These are phyloP conservation scores for Solanum virginianum DNA, from an alignment of 257 asterid species.

Conservation along the genomic window DNA sequence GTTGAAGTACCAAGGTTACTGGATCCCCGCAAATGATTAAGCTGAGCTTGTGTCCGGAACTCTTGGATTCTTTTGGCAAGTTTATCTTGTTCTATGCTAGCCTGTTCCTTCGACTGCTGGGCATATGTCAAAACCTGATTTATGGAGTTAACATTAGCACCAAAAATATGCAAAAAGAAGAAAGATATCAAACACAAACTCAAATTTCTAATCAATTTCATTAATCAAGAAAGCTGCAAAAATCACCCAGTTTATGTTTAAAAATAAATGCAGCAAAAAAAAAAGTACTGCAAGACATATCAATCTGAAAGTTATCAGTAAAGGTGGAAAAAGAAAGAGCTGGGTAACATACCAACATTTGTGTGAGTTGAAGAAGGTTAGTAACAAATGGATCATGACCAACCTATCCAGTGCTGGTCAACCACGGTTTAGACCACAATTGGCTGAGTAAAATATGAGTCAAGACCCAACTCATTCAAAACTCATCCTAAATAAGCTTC, in stretches of 20 bases:
- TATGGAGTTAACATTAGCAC: background rate
- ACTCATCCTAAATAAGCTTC: background rate
- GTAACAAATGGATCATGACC: background rate
- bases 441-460: background rate
- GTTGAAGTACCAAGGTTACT: conserved; percentile 47
- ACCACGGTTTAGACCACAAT: background rate
- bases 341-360: background rate
- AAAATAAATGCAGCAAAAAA: background rate
- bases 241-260: background rate
- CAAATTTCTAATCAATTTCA: background rate
- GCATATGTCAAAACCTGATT: conserved; percentile 91
- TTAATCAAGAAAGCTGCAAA: background rate
- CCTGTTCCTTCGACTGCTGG: conserved; percentile 92
- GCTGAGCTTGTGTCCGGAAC: conserved; percentile 78
- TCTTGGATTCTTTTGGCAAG: conserved; percentile 96
- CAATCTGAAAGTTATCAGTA: background rate
- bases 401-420: background rate
- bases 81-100: conserved; percentile 82
- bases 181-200: background rate
- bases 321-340: background rate
- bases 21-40: conserved; percentile 58
- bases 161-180: background rate
- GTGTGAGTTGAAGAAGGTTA: background rate
- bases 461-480: background rate
- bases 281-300: background rate